Evolutionary conservation across 2,329 filamentous ascomycete species (phyloP).

Genomic region (Fusarium sterilihyphosum): DNA sequence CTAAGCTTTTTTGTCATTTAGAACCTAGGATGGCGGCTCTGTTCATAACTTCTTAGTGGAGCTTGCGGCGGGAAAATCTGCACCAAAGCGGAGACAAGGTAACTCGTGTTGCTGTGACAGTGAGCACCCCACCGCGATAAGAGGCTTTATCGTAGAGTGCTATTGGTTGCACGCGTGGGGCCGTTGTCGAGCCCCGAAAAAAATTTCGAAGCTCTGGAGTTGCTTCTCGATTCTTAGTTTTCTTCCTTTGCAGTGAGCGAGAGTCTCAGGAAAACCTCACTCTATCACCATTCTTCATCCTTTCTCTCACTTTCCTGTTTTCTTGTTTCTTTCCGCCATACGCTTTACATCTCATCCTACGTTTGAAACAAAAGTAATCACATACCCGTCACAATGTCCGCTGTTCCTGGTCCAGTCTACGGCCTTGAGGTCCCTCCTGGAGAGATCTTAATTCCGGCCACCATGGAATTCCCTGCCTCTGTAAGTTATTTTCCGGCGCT

Average conservation of each 20-base stretch:
- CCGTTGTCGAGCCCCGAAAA: constrained; percentile 40
- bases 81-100: constrained; percentile 32
- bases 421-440: constrained; percentile 90
- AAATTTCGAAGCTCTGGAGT: constrained; percentile 48
- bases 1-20: not conserved
- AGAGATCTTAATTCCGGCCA: constrained; percentile 82
- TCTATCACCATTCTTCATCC: constrained; percentile 28
- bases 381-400: constrained; percentile 59
- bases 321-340: constrained; percentile 4
- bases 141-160: constrained; percentile 41
- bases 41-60: constrained; percentile 6
- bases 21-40: not conserved
- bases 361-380: not conserved
- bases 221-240: constrained; percentile 37
- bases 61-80: constrained; percentile 37
- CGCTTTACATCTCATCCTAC: not conserved
- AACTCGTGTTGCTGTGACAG: constrained; percentile 49
- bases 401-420: constrained; percentile 81
- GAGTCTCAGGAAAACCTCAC: constrained; percentile 26
- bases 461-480: constrained; percentile 82
- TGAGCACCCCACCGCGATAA: constrained; percentile 43
- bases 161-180: constrained; percentile 44
- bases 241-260: constrained; percentile 35
- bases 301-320: constrained; percentile 14
- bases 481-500: constrained; percentile 63